phyloP scores from a whole-genome alignment of 306 rosid species.

The Rubus parviflorus region DNA sequence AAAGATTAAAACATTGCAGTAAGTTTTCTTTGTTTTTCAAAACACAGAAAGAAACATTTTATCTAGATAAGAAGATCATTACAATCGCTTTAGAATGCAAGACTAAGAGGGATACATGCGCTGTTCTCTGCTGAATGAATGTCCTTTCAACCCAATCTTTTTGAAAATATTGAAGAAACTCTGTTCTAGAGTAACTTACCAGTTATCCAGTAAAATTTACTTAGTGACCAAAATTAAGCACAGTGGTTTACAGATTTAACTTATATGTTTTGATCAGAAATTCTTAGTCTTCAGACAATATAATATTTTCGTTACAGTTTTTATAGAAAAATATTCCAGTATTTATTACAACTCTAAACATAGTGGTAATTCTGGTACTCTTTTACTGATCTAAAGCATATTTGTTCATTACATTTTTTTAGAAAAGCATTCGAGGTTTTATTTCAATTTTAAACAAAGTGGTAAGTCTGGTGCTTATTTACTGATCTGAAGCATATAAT shows the following conservation, averaged over 20 bases:
- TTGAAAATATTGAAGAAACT: background rate
- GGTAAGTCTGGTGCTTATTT: background rate
- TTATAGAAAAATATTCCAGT: too few species aligned
- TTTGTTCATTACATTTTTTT: too few species aligned
- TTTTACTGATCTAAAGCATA: too few species aligned
- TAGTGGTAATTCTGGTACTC: too few species aligned
- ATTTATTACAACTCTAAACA: background rate
- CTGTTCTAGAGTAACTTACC: background rate
- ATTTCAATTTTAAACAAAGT: too few species aligned
- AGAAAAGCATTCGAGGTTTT: too few species aligned
- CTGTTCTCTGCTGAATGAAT: background rate
- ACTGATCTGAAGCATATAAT: background rate
- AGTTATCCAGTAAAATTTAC: background rate
- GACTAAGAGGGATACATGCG: background rate
- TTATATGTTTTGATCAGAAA: too few species aligned
- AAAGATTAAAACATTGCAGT: background rate
- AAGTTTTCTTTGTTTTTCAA: too few species aligned
- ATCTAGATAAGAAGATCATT: background rate
- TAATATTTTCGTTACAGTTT: background rate
- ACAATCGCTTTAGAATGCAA: background rate
- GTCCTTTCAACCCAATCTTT: background rate
- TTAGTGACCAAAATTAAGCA: too few species aligned
- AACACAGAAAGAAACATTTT: background rate
- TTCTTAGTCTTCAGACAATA: background rate
- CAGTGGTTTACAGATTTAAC: too few species aligned